Conservation (phyloP, 768 basidiomycete genomes). For the Podaxis sp. region DNA sequence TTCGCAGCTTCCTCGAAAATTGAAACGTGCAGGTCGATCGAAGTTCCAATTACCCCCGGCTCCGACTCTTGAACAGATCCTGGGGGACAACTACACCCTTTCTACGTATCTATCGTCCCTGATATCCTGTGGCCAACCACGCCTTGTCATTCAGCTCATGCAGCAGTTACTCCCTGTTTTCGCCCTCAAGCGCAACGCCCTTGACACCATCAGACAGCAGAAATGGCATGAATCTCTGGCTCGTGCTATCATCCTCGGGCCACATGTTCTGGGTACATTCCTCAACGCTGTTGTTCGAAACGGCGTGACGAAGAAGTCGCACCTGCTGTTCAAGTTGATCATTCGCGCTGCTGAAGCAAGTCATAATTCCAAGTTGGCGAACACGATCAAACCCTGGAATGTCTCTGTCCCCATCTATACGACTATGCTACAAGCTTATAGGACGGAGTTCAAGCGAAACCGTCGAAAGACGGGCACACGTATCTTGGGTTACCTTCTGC, state of each 20-base stretch:
- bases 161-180: constrained; percentile 59
- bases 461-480: neutral
- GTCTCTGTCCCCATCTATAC: constrained; percentile 71
- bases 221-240: constrained; percentile 22
- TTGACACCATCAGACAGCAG: neutral
- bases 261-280: constrained; percentile 56
- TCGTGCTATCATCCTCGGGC: constrained; percentile 53
- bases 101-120: constrained; percentile 54
- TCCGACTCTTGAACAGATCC: constrained; percentile 7
- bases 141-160: constrained; percentile 46
- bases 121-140: constrained; percentile 45
- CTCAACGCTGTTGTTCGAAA: constrained; percentile 62
- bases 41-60: neutral
- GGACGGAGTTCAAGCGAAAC: constrained; percentile 36
- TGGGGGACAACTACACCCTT: constrained; percentile 47
- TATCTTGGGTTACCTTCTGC: neutral
- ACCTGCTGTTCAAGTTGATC: neutral
- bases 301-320: constrained; percentile 43
- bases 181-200: constrained; percentile 9
- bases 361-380: neutral
- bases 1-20: constrained; percentile 14
- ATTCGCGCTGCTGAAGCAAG: neutral
- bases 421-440: constrained; percentile 66
- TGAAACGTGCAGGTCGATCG: constrained; percentile 6
- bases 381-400: constrained; percentile 51